phyloP scores from a whole-genome alignment of 208 protist genomes.

The Tritrichomonas musculus region DNA sequence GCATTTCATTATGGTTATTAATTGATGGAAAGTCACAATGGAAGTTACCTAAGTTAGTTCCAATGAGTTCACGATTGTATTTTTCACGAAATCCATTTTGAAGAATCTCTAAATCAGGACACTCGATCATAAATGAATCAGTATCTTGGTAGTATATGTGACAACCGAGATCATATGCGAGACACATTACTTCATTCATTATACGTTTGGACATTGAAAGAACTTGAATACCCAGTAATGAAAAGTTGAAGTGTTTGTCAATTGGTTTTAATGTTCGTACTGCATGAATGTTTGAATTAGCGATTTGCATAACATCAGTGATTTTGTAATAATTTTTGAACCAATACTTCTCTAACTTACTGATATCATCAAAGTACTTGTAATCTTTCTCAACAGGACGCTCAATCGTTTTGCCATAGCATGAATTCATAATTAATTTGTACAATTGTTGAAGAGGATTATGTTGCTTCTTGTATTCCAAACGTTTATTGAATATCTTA shows the following conservation, averaged over 20 bases:
- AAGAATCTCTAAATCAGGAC: neutral
- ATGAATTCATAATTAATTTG: neutral
- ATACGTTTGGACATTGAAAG: neutral
- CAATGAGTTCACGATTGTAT: neutral
- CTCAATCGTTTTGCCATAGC: neutral
- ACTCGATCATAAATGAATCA: slow-evolving; percentile 13
- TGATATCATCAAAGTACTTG: neutral
- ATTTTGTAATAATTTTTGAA: neutral
- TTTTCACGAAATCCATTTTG: neutral
- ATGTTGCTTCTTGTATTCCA: neutral
- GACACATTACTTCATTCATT: slow-evolving; percentile 13
- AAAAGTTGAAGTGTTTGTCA: neutral
- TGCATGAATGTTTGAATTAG: neutral
- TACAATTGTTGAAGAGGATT: neutral
- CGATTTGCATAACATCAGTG: no score
- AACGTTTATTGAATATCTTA: neutral
- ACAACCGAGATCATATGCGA: neutral
- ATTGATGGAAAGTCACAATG: no score
- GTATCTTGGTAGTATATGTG: no score
- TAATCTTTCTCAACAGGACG: neutral
- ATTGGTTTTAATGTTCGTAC: neutral
- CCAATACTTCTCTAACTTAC: neutral
- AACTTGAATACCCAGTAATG: neutral
- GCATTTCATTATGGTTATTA: no score
- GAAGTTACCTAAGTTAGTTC: neutral